Evolutionary conservation across 2,329 filamentous ascomycete genomes (phyloP), one percentile per base, ranked within the genome.

Genomic region (Pseudogymnoascus sp.): DNA sequence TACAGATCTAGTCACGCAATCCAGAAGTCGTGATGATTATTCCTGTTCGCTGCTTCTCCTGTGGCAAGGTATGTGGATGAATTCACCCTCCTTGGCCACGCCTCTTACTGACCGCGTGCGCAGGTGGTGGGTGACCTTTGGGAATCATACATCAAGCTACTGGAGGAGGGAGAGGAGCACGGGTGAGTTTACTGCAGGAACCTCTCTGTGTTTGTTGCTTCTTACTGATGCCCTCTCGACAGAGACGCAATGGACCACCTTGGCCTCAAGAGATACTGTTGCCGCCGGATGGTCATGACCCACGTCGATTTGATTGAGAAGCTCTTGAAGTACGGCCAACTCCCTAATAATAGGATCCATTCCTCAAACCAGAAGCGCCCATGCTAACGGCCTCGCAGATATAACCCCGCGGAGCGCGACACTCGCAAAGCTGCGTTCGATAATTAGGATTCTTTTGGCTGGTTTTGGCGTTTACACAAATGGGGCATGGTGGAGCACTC

Each of bases 271-370:
- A 87, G 95, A 71, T 99, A 99, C 82, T 99, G 95, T 84, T 99
- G 95, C 81, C 90, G 95, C 71, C 89, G 95, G 73, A 99, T 99
- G 95, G 87, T 99, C 77, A 97, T 99, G 90, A 99, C 95, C 65
- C 95, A 99, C 78, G 95, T 99, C 72, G 95, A 99, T 76, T 82
- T 99, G 67, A 97, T 99, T 71, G 95, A 99, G 83, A 99, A 99
- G 80, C 86, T 99, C 61, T 86, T 99, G 69, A 91, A 93, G 90
- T 96, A 87, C 70, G 70, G 5, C 67, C 35, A 62, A 62, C 35
- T 6, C n/a, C 59, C 59, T 61, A 38, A 33, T 33, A 19, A 33
- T 57, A 57, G 50, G 50, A 50, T 33, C 47, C 2, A 62, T 60
- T 31, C 44, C 19, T 35, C 53, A 42, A 53, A 28, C 40, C 11